These are phyloP conservation scores for Didymella glomerata DNA, from an alignment of 2,329 filamentous ascomycete genomes.

Conservation along the genomic window DNA sequence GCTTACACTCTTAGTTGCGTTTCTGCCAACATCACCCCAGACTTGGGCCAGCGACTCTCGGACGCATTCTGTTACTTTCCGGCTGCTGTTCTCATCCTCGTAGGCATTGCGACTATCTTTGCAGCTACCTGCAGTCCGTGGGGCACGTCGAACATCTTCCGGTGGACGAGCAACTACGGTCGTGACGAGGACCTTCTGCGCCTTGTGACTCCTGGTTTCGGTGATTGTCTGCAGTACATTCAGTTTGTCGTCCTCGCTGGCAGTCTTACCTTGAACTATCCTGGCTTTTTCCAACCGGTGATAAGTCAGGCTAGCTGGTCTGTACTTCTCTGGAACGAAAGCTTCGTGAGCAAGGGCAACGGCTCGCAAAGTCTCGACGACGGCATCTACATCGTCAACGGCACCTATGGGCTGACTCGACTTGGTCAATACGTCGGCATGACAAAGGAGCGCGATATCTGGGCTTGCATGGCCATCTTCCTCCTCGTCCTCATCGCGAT, in stretches of 20 bases:
- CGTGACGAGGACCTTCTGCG: slow-evolving; percentile 90
- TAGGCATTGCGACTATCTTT: slow-evolving; percentile 82
- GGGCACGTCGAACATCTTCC: slow-evolving; percentile 89
- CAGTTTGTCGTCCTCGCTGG: slow-evolving; percentile 91
- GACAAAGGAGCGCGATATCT: slow-evolving; percentile 77
- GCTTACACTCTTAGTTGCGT: slow-evolving; percentile 78
- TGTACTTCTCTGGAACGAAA: slow-evolving; percentile 89
- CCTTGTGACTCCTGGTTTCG: slow-evolving; percentile 93
- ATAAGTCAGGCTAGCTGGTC: slow-evolving; percentile 91
- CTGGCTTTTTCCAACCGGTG: slow-evolving; percentile 92
- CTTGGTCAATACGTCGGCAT: slow-evolving; percentile 86
- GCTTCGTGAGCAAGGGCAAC: slow-evolving; percentile 75
- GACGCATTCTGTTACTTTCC: slow-evolving; percentile 79
- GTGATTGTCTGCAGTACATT: slow-evolving; percentile 95
- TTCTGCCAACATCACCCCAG: slow-evolving; percentile 82
- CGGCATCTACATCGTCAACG: slow-evolving; percentile 84
- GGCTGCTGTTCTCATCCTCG: slow-evolving; percentile 77
- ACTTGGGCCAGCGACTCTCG: slow-evolving; percentile 74
- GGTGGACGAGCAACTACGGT: slow-evolving; percentile 98
- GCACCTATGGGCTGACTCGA: slow-evolving; percentile 79
- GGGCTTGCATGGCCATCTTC: slow-evolving; percentile 95
- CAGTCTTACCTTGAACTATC: slow-evolving; percentile 86
- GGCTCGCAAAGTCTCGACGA: slow-evolving; percentile 76
- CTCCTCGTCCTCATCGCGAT: slow-evolving; percentile 77
- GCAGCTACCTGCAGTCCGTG: slow-evolving; percentile 92